Percentiles rank a stretch among this genome's conserved stretches.
phyloP scores from a whole-genome alignment of 2,329 filamentous ascomycete genomes.

The Ophiocordyceps camponoti-rufipedis region DNA sequence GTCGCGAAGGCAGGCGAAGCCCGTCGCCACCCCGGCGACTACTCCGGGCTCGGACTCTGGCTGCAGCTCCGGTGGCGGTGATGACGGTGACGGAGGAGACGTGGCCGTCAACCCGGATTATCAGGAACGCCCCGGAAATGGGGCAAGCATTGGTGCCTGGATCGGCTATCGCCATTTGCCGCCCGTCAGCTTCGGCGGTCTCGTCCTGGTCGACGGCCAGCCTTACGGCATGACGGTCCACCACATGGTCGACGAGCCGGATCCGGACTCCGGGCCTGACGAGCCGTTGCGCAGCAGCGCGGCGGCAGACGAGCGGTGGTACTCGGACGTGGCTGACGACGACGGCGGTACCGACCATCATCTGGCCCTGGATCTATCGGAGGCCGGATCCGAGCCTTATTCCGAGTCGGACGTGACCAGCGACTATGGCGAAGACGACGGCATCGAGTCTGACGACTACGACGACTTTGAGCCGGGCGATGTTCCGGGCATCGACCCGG shows the following conservation, averaged over 20 bases:
- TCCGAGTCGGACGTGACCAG: slow-evolving; percentile 34
- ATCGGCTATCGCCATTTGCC: slow-evolving; percentile 71
- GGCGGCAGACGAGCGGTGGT: slow-evolving; percentile 21
- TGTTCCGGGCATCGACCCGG: slow-evolving; percentile 57
- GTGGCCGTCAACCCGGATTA: slow-evolving; percentile 52
- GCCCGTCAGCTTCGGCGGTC: slow-evolving; percentile 77
- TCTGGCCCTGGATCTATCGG: slow-evolving; percentile 42
- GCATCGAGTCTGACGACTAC: slow-evolving; percentile 19
- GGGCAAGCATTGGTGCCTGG: slow-evolving; percentile 86
- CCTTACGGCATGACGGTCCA: slow-evolving; percentile 92
- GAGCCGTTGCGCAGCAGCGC: slow-evolving; percentile 20
- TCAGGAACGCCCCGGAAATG: slow-evolving; percentile 62
- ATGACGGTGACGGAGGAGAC: slow-evolving; percentile 18
- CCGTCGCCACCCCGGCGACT: slow-evolving; percentile 10
- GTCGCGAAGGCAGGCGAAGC: slow-evolving; percentile 28
- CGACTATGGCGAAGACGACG: slow-evolving; percentile 31
- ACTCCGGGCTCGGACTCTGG: not conserved
- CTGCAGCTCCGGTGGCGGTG: slow-evolving; percentile 9
- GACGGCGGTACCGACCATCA: slow-evolving; percentile 32
- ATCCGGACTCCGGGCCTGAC: slow-evolving; percentile 19
- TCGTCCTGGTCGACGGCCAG: slow-evolving; percentile 69
- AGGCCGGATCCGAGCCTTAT: slow-evolving; percentile 36
- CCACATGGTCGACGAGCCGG: slow-evolving; percentile 73
- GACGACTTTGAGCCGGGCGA: slow-evolving; percentile 50
- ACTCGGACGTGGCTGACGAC: slow-evolving; percentile 17